A percentile compares a stretch with the other conserved stretches of the same genome.
These are phyloP conservation scores for Coemansia sp. DNA, from an alignment of 192 early-diverging fungal species.

Conservation along the genomic window DNA sequence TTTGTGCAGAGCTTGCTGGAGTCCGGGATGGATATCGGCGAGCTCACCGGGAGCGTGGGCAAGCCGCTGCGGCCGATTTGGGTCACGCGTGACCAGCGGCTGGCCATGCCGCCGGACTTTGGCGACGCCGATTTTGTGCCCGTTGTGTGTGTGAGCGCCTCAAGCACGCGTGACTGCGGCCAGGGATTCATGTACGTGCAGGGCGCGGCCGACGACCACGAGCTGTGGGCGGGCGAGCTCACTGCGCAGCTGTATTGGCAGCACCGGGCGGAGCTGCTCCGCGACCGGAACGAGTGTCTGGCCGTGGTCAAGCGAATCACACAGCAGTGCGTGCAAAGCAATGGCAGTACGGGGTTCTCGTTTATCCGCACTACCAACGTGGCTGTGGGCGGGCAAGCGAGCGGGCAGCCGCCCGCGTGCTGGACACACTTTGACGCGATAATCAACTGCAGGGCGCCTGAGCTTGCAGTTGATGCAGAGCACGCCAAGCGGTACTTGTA, in stretches of 20 bases:
- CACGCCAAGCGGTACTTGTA: constrained; percentile 56
- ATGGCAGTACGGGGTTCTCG: constrained; percentile 12
- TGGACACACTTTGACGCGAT: constrained; percentile 73
- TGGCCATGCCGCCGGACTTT: constrained; percentile 50
- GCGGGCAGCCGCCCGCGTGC: constrained; percentile 56
- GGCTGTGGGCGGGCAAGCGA: constrained; percentile 56
- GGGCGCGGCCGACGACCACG: constrained; percentile 87
- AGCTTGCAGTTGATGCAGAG: constrained; percentile 1
- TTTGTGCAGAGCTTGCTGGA: constrained; percentile 60
- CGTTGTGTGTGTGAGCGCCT: constrained; percentile 74
- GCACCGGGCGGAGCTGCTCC: constrained; percentile 7
- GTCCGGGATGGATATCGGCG: constrained; percentile 42
- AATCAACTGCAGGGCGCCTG: constrained; percentile 70
- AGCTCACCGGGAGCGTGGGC: constrained; percentile 19
- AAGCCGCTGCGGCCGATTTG: constrained; percentile 82
- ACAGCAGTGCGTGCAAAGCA: not conserved
- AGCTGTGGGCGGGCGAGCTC: constrained; percentile 74
- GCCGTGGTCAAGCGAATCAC: not conserved
- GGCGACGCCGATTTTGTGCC: constrained; percentile 60
- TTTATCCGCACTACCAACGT: constrained; percentile 59
- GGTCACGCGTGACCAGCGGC: constrained; percentile 62
- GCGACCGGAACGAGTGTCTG: not conserved
- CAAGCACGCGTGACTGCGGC: constrained; percentile 50
- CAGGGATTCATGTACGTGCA: constrained; percentile 76
- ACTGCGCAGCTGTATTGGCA: constrained; percentile 67